phyloP scores from a whole-genome alignment of 805 yeast species.

The Saccharomycopsis sp. region DNA sequence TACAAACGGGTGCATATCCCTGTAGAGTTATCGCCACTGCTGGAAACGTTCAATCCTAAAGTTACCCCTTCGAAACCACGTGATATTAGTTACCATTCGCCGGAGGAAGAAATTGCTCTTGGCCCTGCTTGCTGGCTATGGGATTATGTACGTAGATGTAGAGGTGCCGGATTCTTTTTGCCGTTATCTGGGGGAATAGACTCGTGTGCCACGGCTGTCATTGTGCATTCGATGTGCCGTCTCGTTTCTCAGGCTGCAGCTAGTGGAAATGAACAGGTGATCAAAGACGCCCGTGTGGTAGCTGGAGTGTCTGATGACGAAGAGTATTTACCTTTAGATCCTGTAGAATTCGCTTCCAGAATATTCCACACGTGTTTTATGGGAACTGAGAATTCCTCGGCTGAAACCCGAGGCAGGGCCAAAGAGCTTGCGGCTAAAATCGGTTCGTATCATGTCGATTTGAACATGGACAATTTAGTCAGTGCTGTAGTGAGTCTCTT shows the following conservation, averaged over 20 bases:
- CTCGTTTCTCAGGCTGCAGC: conserved; percentile 65
- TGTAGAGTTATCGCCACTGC: conserved; percentile 58
- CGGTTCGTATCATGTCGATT: conserved; percentile 85
- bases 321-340: conserved; percentile 62
- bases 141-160: conserved; percentile 92
- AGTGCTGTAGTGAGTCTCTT: conserved; percentile 66
- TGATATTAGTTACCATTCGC: conserved; percentile 58
- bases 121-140: conserved; percentile 99
- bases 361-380: conserved; percentile 88
- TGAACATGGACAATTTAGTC: conserved; percentile 87
- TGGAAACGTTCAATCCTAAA: conserved; percentile 51
- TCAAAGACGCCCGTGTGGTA: conserved; percentile 64
- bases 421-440: conserved; percentile 63
- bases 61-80: conserved; percentile 50
- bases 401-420: conserved; percentile 80
- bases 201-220: conserved; percentile 94
- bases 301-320: conserved; percentile 43
- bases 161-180: conserved; percentile 84
- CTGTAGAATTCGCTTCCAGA: conserved; percentile 67
- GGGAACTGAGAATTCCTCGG: conserved; percentile 93
- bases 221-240: conserved; percentile 91
- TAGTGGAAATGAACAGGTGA: conserved; percentile 69
- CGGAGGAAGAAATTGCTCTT: conserved; percentile 93
- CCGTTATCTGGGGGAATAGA: conserved; percentile 98
- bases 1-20: conserved; percentile 53